phyloP scores from a whole-genome alignment of 2,329 filamentous ascomycete species.

The Fusarium pseudoanthophilum region DNA sequence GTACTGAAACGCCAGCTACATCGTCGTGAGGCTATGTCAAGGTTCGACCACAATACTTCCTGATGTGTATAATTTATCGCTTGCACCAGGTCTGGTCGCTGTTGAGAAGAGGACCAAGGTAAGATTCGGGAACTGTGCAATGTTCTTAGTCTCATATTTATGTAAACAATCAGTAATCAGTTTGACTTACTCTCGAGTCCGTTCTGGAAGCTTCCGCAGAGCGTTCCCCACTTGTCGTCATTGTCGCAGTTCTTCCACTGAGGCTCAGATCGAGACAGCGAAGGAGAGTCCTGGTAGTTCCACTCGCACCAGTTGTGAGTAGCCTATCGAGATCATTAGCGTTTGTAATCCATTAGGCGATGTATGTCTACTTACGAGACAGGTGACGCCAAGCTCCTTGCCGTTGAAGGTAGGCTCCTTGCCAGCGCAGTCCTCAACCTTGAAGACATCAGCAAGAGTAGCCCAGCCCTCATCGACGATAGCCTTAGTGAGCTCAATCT shows the following conservation, averaged over 20 bases:
- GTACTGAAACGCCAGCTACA: too few species aligned
- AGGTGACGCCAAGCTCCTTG: constrained; percentile 2
- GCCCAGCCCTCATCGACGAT: constrained; percentile 14
- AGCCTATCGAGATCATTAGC: neutral
- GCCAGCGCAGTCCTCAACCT: constrained; percentile 22
- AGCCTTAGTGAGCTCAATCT: constrained; percentile 5
- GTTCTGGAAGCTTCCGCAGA: constrained; percentile 4
- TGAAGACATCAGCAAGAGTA: constrained; percentile 5
- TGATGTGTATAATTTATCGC: neutral
- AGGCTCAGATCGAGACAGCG: neutral
- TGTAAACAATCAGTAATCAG: fast-evolving
- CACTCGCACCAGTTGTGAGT: constrained; percentile 21
- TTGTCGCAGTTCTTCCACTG: constrained; percentile 27
- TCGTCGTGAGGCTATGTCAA: too few species aligned
- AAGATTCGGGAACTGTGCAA: neutral
- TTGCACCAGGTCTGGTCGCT: neutral
- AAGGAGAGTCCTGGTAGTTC: constrained; percentile 2
- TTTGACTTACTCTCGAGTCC: neutral
- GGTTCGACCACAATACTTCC: too few species aligned
- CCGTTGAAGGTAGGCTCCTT: constrained; percentile 7
- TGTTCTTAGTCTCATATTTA: fast-evolving
- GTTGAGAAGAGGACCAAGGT: constrained; percentile 4
- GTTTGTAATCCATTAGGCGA: too few species aligned
- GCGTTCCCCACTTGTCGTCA: neutral
- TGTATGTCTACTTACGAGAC: neutral